Base-by-base conservation (phyloP, 345 rosid genomes). In the Sisymbrium altissimum region DNA sequence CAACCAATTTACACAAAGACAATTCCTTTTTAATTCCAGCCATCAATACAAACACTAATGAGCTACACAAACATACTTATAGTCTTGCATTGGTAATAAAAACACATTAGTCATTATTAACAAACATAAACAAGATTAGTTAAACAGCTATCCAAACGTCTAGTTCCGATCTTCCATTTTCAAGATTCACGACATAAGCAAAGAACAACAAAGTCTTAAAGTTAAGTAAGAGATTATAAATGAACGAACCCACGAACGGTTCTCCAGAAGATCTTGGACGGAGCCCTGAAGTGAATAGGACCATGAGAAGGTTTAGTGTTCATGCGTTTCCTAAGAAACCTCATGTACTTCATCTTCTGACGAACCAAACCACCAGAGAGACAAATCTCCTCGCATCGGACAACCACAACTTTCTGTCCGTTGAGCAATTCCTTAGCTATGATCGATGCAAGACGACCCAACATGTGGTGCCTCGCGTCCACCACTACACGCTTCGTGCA, bases 221-320 rank as follows among this genome's bases (percentile, higher is more conserved):
- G 7, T 30, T 30, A 17, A 23, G 8, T 4, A 7, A 54, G 10
- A 4, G 15, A 27, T 27, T 27, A 27, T 9, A 68, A 46, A 1
- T 32, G n/a, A 1, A 69, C 80, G 8, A 36, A 88, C 97, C 97
- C 96, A 1, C 93, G 96, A 61, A 93, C 81, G 8, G 91, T 93
- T n/a, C 96, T 91, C 97, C 92, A 93, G 70, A 93, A 77, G 86
- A 90, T 93, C 86, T 93, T 93, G 18, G 97, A 81, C 9, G 98
- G 97, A 56, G 95, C 89, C 4, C 98, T 82, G 87, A 93, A 90
- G 59, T 90, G 97, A 76, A 93, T 88, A 65, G 97, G 96, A 30
- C 98, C 98, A 6, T 90, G 96, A 40, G 98, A 93, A 17, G 98
- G 98, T 66, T 93, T 93, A 19, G 98, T 93, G 84, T 90, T 90